Base-by-base conservation (phyloP, 805 yeast genomes). In the Candida silvicultrix region DNA sequence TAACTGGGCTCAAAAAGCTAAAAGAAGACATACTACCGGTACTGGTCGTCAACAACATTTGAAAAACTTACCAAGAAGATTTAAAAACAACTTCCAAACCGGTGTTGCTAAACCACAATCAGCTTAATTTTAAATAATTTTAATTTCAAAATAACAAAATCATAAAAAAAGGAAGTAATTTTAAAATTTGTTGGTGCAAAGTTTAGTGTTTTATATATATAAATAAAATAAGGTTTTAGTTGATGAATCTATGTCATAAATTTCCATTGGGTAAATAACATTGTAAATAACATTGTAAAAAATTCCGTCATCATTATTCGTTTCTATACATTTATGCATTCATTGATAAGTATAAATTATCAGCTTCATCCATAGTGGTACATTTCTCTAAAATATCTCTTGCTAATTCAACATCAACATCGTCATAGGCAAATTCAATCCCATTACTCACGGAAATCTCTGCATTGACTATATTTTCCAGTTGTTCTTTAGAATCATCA, bases 1-100 rank as follows among this genome's bases (percentile, higher is more conserved):
- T 96, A 94, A 94, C 97, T 94, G 99, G 99, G 97, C 95, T 75
- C 77, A 77, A 63, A 94, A 94, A 86, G 96, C 97, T 70, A 88
- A 90, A 85, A 89, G 99, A 89, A 89, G 99, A 88, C 85, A 86
- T 76, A 94, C 99, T 64, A 90, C 97, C 65, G 99, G 99, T 82
- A 83, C 98, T 74, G 99, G 99, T 78, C 95, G 99, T 81, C 88
- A 89, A 95, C 80, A 90, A 74, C 81, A 92, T 89, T 83, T 94
- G 77, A 94, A 92, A 83, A 84, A 83, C 77, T 96, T 94, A 66
- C 77, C 94, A 64, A 90, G 98, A 84, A 88, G 89, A 81, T 92
- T 92, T 87, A 88, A 90, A 87, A 92, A 92, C 84, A 95, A 89
- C 73, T 94, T 94, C 97, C 97, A 88, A 77, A 71, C 96, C 66